phyloP scores from a whole-genome alignment of 2,329 filamentous ascomycete genomes.

The Claviceps maximensis region DNA sequence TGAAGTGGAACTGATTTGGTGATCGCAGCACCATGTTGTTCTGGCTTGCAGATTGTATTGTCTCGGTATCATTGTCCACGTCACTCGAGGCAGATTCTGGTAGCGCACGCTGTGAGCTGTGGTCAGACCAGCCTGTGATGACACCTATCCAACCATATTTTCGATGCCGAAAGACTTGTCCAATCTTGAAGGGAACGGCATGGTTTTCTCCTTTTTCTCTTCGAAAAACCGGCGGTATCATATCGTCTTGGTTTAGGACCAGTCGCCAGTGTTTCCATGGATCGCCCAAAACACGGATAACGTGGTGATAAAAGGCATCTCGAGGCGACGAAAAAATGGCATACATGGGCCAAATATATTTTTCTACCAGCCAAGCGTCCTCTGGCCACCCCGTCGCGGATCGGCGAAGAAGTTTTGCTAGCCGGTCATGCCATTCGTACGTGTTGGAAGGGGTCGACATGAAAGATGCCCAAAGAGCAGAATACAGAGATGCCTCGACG shows the following conservation, averaged over 20 bases:
- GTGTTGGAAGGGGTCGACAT: conserved; percentile 36
- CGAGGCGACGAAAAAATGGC: conserved; percentile 25
- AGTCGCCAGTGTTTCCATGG: conserved; percentile 17
- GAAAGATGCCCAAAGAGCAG: conserved; percentile 57
- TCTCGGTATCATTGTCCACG: conserved; percentile 14
- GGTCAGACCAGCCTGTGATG: conserved; percentile 75
- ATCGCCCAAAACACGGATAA: conserved; percentile 15
- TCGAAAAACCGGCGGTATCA: conserved; percentile 23
- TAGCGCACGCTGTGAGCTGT: conserved; percentile 18
- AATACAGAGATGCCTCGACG: conserved; percentile 50
- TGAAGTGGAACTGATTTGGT: conserved; percentile 49
- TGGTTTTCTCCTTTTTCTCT: conserved; percentile 14
- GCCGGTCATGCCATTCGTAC: conserved; percentile 43
- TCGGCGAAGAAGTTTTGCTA: conserved; percentile 49
- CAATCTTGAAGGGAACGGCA: conserved; percentile 46
- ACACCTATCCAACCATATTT: conserved; percentile 69
- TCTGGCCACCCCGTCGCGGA: conserved; percentile 32
- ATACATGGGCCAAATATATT: conserved; percentile 50
- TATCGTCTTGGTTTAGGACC: conserved; percentile 32
- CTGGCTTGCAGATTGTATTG: conserved; percentile 12
- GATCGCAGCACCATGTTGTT: conserved; percentile 10
- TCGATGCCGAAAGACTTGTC: conserved; percentile 72
- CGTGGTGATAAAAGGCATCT: conserved; percentile 15
- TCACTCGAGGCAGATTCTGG: conserved; percentile 15
- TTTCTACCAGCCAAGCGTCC: conserved; percentile 58